A percentile compares a stretch with the other conserved stretches of the same genome.
phyloP scores from a whole-genome alignment of 805 yeast genomes.

The Lachancea cidri region DNA sequence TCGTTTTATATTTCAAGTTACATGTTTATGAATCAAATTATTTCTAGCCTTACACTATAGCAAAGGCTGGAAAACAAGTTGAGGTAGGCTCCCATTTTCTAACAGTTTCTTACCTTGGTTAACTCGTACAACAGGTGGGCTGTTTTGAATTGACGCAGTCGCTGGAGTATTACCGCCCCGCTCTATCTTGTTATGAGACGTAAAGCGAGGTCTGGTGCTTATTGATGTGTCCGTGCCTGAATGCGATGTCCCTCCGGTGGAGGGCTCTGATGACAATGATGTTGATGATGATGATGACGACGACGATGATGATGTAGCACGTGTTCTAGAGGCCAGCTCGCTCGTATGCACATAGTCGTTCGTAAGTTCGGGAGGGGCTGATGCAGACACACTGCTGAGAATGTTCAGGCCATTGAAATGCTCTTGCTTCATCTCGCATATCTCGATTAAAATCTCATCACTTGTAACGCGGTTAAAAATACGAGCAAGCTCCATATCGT shows the following conservation, averaged over 20 bases:
- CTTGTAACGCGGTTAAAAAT: constrained; percentile 35
- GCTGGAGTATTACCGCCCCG: background rate
- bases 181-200: background rate
- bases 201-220: background rate
- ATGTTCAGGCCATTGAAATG: constrained; percentile 24
- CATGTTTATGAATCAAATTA: no score
- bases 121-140: background rate
- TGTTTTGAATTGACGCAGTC: background rate
- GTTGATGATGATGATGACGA: background rate
- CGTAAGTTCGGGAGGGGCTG: constrained; percentile 2
- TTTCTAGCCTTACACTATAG: constrained; percentile 7
- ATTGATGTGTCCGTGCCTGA: background rate
- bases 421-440: constrained; percentile 22
- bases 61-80: constrained; percentile 29
- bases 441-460: constrained; percentile 39
- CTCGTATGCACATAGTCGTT: background rate
- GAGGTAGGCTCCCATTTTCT: constrained; percentile 26
- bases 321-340: background rate
- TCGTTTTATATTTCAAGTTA: no score
- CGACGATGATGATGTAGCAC: background rate
- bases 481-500: constrained; percentile 44
- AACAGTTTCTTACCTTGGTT: constrained; percentile 17
- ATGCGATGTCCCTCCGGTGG: background rate
- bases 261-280: background rate
- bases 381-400: constrained; percentile 27